These are phyloP conservation scores for Canavalia gladiata DNA, from an alignment of 306 rosid species.

Conservation along the genomic window DNA sequence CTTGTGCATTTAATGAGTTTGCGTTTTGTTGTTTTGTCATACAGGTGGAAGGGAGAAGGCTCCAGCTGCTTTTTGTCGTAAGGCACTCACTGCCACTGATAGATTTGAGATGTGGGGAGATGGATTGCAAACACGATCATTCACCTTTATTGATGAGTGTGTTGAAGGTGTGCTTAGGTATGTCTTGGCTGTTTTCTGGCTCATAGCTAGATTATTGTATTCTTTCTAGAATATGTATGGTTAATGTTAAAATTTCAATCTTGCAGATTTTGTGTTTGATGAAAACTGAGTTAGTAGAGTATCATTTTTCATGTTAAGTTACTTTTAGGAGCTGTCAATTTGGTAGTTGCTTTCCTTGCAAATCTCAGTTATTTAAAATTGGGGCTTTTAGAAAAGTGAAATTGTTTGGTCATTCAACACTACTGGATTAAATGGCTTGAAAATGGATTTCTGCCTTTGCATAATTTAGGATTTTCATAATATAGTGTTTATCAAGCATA, in stretches of 20 bases:
- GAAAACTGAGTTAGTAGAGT: constrained; percentile 1
- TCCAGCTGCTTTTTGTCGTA: constrained; percentile 99
- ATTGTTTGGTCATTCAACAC: not conserved
- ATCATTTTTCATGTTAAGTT: constrained; percentile 22
- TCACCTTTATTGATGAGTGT: constrained; percentile 98
- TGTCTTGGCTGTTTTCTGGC: constrained; percentile 39
- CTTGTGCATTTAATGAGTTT: constrained; percentile 42
- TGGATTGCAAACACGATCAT: constrained; percentile 94
- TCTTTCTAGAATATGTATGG: not conserved
- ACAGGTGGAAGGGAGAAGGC: constrained; percentile 99
- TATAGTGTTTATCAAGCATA: not conserved
- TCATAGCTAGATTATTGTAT: constrained; percentile 10
- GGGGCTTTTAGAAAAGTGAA: not conserved
- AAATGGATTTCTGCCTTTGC: not conserved
- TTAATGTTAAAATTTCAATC: constrained; percentile 18
- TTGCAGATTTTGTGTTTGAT: constrained; percentile 8
- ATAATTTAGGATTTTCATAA: constrained; percentile 14
- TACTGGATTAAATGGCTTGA: constrained; percentile 4
- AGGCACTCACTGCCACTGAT: constrained; percentile 74
- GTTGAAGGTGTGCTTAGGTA: constrained; percentile 99
- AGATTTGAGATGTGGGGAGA: constrained; percentile 99
- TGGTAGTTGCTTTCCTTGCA: constrained; percentile 15
- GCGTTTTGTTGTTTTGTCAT: constrained; percentile 37
- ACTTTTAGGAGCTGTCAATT: not conserved
- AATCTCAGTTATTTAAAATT: constrained; percentile 21